These are phyloP conservation scores for Alternaria viburni DNA, from an alignment of 2,329 filamentous ascomycete species.

Conservation along the genomic window DNA sequence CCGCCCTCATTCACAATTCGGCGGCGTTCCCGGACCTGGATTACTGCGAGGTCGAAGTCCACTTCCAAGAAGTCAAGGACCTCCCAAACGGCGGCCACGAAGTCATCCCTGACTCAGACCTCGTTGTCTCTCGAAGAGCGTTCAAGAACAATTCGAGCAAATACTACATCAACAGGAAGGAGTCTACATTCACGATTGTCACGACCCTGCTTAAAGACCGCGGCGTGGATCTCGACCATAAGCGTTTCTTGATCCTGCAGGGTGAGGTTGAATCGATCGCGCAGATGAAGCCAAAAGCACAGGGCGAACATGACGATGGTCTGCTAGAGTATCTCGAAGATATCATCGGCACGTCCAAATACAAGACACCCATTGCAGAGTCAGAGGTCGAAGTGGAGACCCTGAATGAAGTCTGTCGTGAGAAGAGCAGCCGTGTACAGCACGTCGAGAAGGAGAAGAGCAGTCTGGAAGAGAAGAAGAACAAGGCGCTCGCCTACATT, in stretches of 20 bases:
- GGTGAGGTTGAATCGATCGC: conserved; percentile 98
- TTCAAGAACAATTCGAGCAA: conserved; percentile 99
- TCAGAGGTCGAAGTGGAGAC: conserved; percentile 87
- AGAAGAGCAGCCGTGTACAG: conserved; percentile 94
- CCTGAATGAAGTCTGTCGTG: conserved; percentile 90
- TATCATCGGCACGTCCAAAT: conserved; percentile 98
- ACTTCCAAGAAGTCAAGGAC: conserved; percentile 95
- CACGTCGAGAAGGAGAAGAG: conserved; percentile 98
- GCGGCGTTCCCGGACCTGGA: conserved; percentile 84
- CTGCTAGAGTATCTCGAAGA: conserved; percentile 96
- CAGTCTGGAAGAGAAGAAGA: conserved; percentile 92
- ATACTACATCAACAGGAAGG: conserved; percentile 92
- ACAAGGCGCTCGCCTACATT: conserved; percentile 87
- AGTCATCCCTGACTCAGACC: conserved; percentile 79
- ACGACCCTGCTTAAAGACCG: conserved; percentile 84
- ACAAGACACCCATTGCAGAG: conserved; percentile 96
- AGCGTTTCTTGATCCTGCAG: conserved; percentile 95
- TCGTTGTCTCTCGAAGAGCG: conserved; percentile 87
- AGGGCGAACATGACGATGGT: conserved; percentile 93
- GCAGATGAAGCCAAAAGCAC: conserved; percentile 98
- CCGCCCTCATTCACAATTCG: conserved; percentile 96
- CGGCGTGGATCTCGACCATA: conserved; percentile 95
- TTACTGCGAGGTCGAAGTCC: conserved; percentile 92
- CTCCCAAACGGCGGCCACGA: conserved; percentile 76
- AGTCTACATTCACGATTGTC: conserved; percentile 90